Base-by-base conservation (phyloP, 2,329 filamentous ascomycete species). In the Trichoderma atroviride region DNA sequence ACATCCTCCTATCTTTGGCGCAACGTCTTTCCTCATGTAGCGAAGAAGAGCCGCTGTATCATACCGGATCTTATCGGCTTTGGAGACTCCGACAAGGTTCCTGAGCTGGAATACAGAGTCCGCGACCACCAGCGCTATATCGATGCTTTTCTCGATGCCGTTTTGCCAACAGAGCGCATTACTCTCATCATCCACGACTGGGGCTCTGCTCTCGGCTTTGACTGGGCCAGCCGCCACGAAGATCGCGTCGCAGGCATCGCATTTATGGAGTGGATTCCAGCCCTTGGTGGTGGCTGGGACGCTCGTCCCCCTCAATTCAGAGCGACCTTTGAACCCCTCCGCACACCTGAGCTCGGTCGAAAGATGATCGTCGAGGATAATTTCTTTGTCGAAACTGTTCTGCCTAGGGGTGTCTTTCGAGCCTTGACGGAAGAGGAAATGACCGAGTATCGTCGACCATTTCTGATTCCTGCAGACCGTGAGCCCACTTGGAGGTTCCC, bases 1-100 rank as follows among this genome's bases (percentile, higher is more conserved):
- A 66, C 37, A 6, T 66, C 63, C 10, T 66, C 53, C 9, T 58
- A 66, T 58, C 63, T 58, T n/a, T 66, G 63, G 53, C 63, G 63
- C 10, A 66, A 66, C 40, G 29, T 58, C 37, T 66, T 58, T 5
- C 53, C 53, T 14, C 35, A 66, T 27, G 63, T 35, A 24, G 37
- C 37, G 13, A 58, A 58, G 16, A 11, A 47, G 19, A 43, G 4
- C 11, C 52, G 62, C 14, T 65, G 62, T 27, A 47, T 65, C 13
- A 37, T 65, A 6, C 62, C 52, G 5, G 62, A 65, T 33, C 62
- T 65, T 37, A 65, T 57, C 27, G 62, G 52, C 35, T 47, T 65
- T 9, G 62, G 52, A 11, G 62, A 65, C 33, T 65, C 52, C 1
- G 62, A 65, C 35, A 65, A 65, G 3, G 52, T 65, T 19, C 10